Evolutionary conservation across 768 basidiomycete species (phyloP).

Genomic region (Rhodotorula paludigena): DNA sequence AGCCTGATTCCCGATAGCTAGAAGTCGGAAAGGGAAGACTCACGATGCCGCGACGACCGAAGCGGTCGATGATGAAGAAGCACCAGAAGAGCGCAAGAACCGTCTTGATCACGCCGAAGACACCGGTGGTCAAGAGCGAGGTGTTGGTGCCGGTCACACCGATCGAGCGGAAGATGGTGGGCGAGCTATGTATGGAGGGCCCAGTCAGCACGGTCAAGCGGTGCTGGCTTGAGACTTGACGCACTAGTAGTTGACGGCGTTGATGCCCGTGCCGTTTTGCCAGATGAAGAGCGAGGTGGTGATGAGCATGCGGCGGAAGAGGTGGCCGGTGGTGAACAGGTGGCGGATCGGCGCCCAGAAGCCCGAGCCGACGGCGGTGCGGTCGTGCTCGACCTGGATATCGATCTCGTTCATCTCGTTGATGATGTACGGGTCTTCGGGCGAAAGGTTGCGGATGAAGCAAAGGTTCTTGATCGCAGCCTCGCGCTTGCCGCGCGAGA

Average conservation of each 20-base stretch:
- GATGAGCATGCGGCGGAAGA: slow-evolving; percentile 48
- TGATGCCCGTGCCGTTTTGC: slow-evolving; percentile 52
- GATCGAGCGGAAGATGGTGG: slow-evolving; percentile 53
- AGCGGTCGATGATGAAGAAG: slow-evolving; percentile 42
- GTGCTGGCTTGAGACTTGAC: slow-evolving; percentile 49
- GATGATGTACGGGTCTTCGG: slow-evolving; percentile 29
- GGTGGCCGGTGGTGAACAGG: slow-evolving; percentile 27
- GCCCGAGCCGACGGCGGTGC: slow-evolving; percentile 30
- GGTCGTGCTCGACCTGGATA: slow-evolving; percentile 30
- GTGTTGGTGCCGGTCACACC: slow-evolving; percentile 36
- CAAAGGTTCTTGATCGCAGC: slow-evolving; percentile 45
- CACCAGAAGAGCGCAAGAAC: slow-evolving; percentile 47
- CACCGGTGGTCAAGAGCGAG: slow-evolving; percentile 46
- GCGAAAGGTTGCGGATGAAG: slow-evolving; percentile 44
- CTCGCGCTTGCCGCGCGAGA: slow-evolving; percentile 41
- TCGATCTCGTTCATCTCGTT: slow-evolving; percentile 32
- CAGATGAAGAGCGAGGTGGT: slow-evolving; percentile 51
- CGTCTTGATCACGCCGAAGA: slow-evolving; percentile 55
- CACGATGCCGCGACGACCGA: slow-evolving; percentile 34
- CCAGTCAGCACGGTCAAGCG: too few species aligned
- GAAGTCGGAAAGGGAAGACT: slow-evolving; percentile 43
- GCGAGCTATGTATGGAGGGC: slow-evolving; percentile 49
- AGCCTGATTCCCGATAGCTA: slow-evolving; percentile 46
- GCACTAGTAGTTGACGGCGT: slow-evolving; percentile 7
- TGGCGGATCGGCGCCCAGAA: slow-evolving; percentile 37